Evolutionary conservation across 345 rosid species (phyloP).

Genomic region (Fremontodendron californicum): DNA sequence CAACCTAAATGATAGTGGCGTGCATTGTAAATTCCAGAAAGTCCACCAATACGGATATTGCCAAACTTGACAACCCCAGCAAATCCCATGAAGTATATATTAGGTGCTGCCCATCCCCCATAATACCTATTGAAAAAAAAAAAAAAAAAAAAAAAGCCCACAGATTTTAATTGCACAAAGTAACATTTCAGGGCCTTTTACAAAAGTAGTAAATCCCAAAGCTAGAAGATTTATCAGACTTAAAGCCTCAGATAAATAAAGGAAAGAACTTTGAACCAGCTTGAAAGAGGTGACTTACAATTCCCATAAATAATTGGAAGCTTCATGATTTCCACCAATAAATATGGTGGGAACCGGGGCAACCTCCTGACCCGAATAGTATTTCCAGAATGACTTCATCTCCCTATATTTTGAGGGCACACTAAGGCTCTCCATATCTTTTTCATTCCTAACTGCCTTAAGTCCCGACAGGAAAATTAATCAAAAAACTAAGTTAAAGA

Average conservation of each 20-base stretch:
- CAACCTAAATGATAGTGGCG: constrained; percentile 60
- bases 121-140: constrained; percentile 53
- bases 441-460: constrained; percentile 85
- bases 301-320: constrained; percentile 95
- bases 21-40: constrained; percentile 79
- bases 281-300: constrained; percentile 38
- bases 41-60: constrained; percentile 78
- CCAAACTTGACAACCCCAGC: constrained; percentile 89
- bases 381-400: constrained; percentile 93
- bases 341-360: constrained; percentile 91
- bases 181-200: background rate
- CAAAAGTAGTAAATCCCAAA: background rate
- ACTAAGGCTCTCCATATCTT: constrained; percentile 73
- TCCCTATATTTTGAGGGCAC: constrained; percentile 70
- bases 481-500: background rate
- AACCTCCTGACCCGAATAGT: constrained; percentile 68
- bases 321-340: constrained; percentile 96
- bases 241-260: too few relatives aligned
- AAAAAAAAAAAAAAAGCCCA: constrained; percentile 17
- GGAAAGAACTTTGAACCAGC: background rate
- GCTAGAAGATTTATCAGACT: too few relatives aligned
- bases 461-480: background rate
- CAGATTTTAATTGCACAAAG: constrained; percentile 1
- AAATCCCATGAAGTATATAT: constrained; percentile 79
- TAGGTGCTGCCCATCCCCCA: constrained; percentile 96